phyloP scores from a whole-genome alignment of 2,329 filamentous ascomycete genomes.

The Calycina marina region DNA sequence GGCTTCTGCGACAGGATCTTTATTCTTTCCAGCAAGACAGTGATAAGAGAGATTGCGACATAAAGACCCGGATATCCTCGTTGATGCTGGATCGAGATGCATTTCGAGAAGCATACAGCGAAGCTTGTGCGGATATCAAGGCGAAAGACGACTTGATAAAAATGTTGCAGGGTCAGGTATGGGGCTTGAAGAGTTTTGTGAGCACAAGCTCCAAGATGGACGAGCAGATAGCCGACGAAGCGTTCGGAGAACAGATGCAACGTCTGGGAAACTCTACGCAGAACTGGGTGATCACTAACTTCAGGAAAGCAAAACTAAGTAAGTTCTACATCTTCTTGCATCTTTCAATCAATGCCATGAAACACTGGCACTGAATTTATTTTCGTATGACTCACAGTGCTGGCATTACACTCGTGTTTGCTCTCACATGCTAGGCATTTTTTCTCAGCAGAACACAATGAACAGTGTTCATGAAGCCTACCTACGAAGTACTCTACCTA shows the following conservation, averaged over 20 bases:
- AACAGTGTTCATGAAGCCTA: too few species aligned
- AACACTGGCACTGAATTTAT: too few species aligned
- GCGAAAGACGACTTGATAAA: conserved; percentile 41
- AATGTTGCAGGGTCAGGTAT: conserved; percentile 41
- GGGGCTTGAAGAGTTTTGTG: conserved; percentile 58
- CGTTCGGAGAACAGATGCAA: conserved; percentile 46
- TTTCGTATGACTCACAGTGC: too few species aligned
- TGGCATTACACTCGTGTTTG: too few species aligned
- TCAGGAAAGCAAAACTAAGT: conserved; percentile 43
- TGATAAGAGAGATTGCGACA: conserved; percentile 23
- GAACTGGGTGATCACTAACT: conserved; percentile 61
- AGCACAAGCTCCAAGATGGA: conserved; percentile 49
- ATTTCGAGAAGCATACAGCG: conserved; percentile 34
- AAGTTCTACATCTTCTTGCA: conserved; percentile 6
- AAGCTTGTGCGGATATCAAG: conserved; percentile 30
- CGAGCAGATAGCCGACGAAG: conserved; percentile 49
- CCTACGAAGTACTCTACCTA: too few species aligned
- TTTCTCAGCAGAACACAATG: too few species aligned
- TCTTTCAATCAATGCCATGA: too few species aligned
- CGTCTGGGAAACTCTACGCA: conserved; percentile 52
- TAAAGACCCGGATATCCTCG: conserved; percentile 16
- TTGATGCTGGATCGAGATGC: conserved; percentile 21
- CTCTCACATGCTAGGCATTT: too few species aligned
- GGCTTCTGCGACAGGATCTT: conserved; percentile 34
- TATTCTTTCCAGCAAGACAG: conserved; percentile 32